These are phyloP conservation scores for Ascocoryne sarcoides DNA, from an alignment of 2,329 filamentous ascomycete species.

Conservation along the genomic window DNA sequence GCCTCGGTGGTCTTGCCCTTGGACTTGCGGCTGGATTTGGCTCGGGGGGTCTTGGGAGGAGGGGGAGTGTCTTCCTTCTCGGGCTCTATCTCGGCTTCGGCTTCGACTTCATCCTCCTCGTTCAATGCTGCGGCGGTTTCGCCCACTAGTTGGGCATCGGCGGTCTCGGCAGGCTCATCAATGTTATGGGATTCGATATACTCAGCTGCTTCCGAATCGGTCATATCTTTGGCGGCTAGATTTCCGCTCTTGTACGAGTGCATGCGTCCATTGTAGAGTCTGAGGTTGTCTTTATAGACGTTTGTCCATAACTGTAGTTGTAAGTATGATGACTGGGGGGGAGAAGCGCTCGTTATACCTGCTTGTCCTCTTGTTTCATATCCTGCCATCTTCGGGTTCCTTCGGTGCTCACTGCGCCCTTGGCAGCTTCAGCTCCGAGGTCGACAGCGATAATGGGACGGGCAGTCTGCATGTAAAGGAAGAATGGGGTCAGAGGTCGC, in stretches of 20 bases:
- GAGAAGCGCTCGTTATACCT: conserved; percentile 34
- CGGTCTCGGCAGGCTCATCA: conserved; percentile 29
- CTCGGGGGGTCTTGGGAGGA: conserved; percentile 48
- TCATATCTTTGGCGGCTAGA: conserved; percentile 49
- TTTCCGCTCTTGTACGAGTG: conserved; percentile 57
- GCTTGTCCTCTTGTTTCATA: conserved; percentile 67
- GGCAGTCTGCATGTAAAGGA: conserved; percentile 86
- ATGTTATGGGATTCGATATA: conserved; percentile 53
- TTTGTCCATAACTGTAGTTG: conserved; percentile 45
- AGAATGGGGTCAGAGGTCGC: conserved; percentile 87
- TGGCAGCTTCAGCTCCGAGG: conserved; percentile 64
- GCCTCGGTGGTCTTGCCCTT: conserved; percentile 31
- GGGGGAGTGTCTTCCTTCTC: conserved; percentile 37
- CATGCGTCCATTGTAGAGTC: conserved; percentile 56
- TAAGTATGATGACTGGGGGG: conserved; percentile 1
- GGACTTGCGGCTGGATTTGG: conserved; percentile 33
- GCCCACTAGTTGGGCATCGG: conserved; percentile 36
- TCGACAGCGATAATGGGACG: conserved; percentile 74
- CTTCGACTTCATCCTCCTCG: conserved; percentile 28
- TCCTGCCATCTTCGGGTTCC: conserved; percentile 78
- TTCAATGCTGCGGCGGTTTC: conserved; percentile 30
- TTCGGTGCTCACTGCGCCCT: conserved; percentile 81
- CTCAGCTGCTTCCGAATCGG: conserved; percentile 48
- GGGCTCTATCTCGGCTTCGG: conserved; percentile 36
- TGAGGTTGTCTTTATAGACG: conserved; percentile 58